These are phyloP conservation scores for Botrytis deweyae DNA, from an alignment of 2,329 filamentous ascomycete genomes.

Conservation along the genomic window DNA sequence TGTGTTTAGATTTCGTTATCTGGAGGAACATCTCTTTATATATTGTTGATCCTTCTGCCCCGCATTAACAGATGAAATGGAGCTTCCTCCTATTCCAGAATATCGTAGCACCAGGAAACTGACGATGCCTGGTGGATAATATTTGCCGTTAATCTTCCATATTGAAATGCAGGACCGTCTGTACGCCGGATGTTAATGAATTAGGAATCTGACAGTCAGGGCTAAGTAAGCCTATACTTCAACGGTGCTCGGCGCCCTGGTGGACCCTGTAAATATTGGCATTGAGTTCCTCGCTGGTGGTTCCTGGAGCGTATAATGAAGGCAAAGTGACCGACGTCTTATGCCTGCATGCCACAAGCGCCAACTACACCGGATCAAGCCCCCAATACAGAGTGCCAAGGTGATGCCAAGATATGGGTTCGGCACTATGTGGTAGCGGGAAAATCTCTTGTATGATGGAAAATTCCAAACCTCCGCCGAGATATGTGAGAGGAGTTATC, in stretches of 20 bases:
- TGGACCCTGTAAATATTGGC: background rate
- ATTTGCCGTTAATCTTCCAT: background rate
- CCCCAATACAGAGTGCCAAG: background rate
- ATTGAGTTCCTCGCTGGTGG: background rate
- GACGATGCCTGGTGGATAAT: conserved; percentile 5
- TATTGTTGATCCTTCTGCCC: background rate
- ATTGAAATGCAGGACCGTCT: background rate
- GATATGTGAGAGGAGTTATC: background rate
- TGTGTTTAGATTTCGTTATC: background rate
- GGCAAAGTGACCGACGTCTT: background rate
- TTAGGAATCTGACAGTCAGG: background rate
- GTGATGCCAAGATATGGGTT: background rate
- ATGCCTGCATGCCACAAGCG: background rate
- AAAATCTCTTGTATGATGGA: background rate
- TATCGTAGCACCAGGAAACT: background rate
- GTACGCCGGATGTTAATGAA: background rate
- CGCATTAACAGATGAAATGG: background rate
- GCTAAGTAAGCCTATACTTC: background rate
- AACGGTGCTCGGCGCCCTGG: background rate
- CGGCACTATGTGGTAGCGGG: background rate
- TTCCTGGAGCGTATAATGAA: background rate
- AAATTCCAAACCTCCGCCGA: background rate
- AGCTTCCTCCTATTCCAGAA: no score
- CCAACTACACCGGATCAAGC: background rate
- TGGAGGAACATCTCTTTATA: background rate